These are phyloP conservation scores for Gossypium turneri DNA, from an alignment of 345 rosid genomes.

Conservation along the genomic window DNA sequence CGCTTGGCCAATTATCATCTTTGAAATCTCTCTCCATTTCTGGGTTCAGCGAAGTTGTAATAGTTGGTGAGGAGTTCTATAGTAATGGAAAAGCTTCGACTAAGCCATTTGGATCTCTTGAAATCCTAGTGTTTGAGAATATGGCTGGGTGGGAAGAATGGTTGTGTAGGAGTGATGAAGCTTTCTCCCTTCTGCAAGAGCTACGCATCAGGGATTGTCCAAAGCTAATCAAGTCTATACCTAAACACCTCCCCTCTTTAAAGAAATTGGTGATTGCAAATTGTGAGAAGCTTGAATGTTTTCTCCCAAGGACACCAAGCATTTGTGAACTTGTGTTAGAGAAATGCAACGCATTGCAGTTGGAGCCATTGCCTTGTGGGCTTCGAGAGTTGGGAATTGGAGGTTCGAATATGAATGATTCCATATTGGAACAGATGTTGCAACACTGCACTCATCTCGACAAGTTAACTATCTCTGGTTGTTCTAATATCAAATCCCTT, in stretches of 20 bases:
- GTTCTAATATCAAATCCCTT: not conserved
- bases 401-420: not conserved
- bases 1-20: not conserved
- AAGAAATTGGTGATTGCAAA: not conserved
- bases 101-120: not conserved
- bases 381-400: not conserved
- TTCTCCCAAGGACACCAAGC: not conserved
- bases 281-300: not conserved
- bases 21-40: not conserved
- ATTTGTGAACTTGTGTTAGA: not conserved
- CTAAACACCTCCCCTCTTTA: not conserved
- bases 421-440: not conserved
- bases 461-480: accelerated
- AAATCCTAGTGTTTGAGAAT: not conserved
- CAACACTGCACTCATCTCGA: not conserved
- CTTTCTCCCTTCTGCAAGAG: not conserved
- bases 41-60: not conserved
- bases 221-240: not conserved
- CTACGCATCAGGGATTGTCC: not conserved
- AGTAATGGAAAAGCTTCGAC: not conserved
- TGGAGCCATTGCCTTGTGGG: not conserved
- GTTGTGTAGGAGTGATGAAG: not conserved
- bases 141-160: not conserved
- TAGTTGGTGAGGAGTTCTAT: not conserved
- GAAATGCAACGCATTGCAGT: not conserved